phyloP scores from a whole-genome alignment of 345 rosid genomes.

The Orychophragmus violaceus region DNA sequence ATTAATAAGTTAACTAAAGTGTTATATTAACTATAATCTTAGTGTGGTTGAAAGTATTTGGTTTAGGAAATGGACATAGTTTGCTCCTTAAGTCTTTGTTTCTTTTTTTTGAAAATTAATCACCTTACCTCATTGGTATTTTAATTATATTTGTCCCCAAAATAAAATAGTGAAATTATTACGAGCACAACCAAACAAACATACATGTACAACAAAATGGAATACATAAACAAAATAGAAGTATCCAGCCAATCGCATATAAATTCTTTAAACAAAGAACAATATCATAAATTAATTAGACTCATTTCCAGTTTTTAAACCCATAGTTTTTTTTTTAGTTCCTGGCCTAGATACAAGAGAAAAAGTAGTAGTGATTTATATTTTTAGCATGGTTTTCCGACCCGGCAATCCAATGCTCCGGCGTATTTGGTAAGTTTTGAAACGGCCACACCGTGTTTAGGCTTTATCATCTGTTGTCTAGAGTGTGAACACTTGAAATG shows the following conservation, averaged over 20 bases:
- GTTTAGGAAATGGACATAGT: not conserved
- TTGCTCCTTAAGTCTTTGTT: not conserved
- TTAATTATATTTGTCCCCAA: not conserved
- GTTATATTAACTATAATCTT: too few relatives aligned
- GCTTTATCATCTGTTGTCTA: constrained; percentile 33
- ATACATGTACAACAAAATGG: not conserved
- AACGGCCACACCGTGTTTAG: constrained; percentile 28
- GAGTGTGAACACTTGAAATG: not conserved
- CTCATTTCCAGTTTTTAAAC: not conserved
- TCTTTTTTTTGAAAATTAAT: not conserved
- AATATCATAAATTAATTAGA: not conserved
- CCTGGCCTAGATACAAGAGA: constrained; percentile 21
- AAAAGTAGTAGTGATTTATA: constrained; percentile 1
- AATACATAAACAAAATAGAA: constrained; percentile 9
- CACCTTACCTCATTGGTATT: not conserved
- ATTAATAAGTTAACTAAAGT: too few relatives aligned
- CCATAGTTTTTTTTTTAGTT: not conserved
- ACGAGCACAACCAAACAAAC: constrained; percentile 2
- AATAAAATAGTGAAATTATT: not conserved
- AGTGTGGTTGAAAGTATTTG: too few relatives aligned
- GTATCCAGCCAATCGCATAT: constrained; percentile 17
- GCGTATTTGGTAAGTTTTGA: constrained; percentile 37
- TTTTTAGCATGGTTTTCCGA: constrained; percentile 26
- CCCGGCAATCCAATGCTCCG: constrained; percentile 38
- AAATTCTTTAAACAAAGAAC: constrained; percentile 5